Percentiles rank a stretch among this genome's conserved stretches.
Evolutionary conservation across 169 alveolate genomes (phyloP).

Genomic region (Plasmodium gaboni): DNA sequence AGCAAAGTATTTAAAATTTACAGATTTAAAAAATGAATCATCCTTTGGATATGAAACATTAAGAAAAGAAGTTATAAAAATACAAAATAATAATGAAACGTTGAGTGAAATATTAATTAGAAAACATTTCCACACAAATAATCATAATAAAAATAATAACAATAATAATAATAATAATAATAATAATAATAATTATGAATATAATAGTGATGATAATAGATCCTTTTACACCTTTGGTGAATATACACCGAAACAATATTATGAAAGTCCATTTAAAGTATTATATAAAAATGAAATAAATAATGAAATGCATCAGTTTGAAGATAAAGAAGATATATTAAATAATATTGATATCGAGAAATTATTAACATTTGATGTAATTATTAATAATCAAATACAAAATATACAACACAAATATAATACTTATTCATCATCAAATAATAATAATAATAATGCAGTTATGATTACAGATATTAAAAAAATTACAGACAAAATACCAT

Average conservation of each 20-base stretch:
- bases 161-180: too few relatives aligned
- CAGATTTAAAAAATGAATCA: constrained; percentile 56
- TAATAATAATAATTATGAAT: too few relatives aligned
- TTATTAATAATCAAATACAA: constrained; percentile 64
- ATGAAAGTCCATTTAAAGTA: constrained; percentile 72
- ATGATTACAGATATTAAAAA: constrained; percentile 71
- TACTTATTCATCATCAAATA: constrained; percentile 6
- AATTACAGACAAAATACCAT: constrained; percentile 59
- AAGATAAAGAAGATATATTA: constrained; percentile 58
- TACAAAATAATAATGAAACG: constrained; percentile 66
- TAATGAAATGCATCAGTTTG: constrained; percentile 13
- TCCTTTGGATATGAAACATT: constrained; percentile 61
- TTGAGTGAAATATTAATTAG: constrained; percentile 69
- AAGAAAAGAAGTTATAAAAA: constrained; percentile 58
- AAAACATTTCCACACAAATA: constrained; percentile 37
- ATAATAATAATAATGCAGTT: constrained; percentile 30
- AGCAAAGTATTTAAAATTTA: constrained; percentile 35
- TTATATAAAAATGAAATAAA: constrained; percentile 53
- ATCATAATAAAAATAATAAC: too few relatives aligned
- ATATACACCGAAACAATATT: constrained; percentile 35
- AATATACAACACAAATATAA: constrained; percentile 40
- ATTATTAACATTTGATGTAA: constrained; percentile 42
- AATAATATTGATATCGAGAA: constrained; percentile 38
- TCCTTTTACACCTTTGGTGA: constrained; percentile 19
- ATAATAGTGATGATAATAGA: constrained; percentile 1